Percentiles rank a stretch among this genome's conserved stretches.
phyloP scores from a whole-genome alignment of 305 asterid species.

The Nicotiana rustica region DNA sequence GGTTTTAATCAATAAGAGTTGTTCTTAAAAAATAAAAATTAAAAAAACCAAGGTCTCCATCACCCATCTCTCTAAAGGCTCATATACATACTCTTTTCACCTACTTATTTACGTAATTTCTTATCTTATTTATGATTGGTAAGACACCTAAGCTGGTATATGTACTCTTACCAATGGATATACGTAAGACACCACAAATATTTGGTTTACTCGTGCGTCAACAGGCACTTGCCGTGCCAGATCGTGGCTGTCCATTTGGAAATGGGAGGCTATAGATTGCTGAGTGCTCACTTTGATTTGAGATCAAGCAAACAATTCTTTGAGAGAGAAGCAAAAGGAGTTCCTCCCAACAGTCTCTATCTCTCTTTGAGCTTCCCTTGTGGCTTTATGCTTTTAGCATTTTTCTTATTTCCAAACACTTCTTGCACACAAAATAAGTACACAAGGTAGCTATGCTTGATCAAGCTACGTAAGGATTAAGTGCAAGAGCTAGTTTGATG shows the following conservation, averaged over 20 bases:
- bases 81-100: not conserved
- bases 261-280: conserved; percentile 21
- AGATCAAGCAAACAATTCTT: not conserved
- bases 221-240: not conserved
- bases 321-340: conserved; percentile 16
- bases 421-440: not conserved
- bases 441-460: not conserved
- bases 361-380: conserved; percentile 13
- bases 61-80: not conserved
- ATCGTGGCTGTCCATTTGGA: not conserved
- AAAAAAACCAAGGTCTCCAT: not conserved
- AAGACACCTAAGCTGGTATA: conserved; percentile 10
- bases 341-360: not conserved
- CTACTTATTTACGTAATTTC: not conserved
- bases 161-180: not conserved
- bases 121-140: not conserved
- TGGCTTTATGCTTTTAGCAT: not conserved
- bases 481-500: conserved; percentile 6
- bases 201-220: not conserved
- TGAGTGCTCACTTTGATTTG: not conserved
- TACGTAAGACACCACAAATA: not conserved
- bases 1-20: not conserved
- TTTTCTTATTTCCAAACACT: conserved; percentile 16
- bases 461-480: not conserved
- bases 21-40: not conserved